Evolutionary conservation across 139 green algal genomes (phyloP), one percentile per base, ranked within the genome.

Genomic region (Klebsormidium nitens): DNA sequence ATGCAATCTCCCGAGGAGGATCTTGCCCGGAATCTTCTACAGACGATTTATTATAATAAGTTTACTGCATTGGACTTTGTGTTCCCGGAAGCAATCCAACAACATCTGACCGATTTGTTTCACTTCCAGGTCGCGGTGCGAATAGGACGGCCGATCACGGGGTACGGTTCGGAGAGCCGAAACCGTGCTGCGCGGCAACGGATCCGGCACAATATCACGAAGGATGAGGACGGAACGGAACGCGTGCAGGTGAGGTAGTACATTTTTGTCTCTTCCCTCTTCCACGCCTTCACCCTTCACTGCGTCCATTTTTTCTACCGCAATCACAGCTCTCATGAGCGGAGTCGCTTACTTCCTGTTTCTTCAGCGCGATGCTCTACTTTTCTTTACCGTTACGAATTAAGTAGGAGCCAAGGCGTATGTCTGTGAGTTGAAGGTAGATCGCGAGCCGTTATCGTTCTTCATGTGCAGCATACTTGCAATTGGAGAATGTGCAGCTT

Each of bases 201-300:
- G 61, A 94, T 97, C 36, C 89, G 89, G 1, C 87, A 97, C 76
- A 78, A 86, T 49, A 80, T 89, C 34, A 96, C 91, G 80, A 91
- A 84, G 59, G 91, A 96, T 62, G 59, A 59, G 8, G 80, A 86
- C 40, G 92, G 92, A 1, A 72, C 77, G 8, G 87, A 97, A 77
- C 92, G 95, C 56, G 74, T 93, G 37, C 85, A 90, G 83, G 90
- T 93, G 31, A 34, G 29, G 60, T 26, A 52, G 14, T 52, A 52
- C 17, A 14, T 28, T 14, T 52, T 17, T 52, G 44, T 14, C 44
- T 52, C 14, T 28, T 52, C 44, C 17, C 14, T 52, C 14, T 52
- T 52, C 44, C 44, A 52, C 17, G 17, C 17, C 14, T 52, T 17
- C 17, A 17, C 44, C 14, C 44, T 52, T 28, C 17, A 52, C 44